Evolutionary conservation across 805 yeast genomes (phyloP), one percentile per base, ranked within the genome.

Genomic region (Kodamaea neixiangensis): DNA sequence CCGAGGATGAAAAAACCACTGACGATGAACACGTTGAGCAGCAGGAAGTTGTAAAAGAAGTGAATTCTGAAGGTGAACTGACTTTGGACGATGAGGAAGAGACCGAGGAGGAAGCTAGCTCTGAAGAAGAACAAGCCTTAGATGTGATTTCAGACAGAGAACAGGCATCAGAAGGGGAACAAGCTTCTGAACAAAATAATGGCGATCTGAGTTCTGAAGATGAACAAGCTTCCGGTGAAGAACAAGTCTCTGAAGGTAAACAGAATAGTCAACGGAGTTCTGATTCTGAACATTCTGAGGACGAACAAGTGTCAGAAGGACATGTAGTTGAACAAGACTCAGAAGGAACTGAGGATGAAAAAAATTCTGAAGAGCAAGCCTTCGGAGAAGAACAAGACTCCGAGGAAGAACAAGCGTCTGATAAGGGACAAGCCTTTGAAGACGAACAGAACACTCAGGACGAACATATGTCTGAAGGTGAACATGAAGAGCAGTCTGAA

Each of bases 1-100:
- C 31, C 11, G 15, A 40, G 25, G 20, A 22, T 3, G 21, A 33
- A 43, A 22, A 61, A 57, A 44, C 59, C 51, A 47, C 57, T 44
- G 41, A 39, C 11, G 20, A 35, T 49, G 15, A 50, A 7, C n/a
- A n/a, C n/a, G n/a, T n/a, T n/a, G n/a, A n/a, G n/a, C n/a, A n/a
- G n/a, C n/a, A n/a, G n/a, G 48, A 29, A 3, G 49, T 48, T 21
- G 19, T 1, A 2, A 34, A 31, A n/a, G 41, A 14, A 34, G 31
- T 10, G 25, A 39, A 22, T 2, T 21, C 22, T 21, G 21, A 17
- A 10, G 44, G 3, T 21, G 51, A 42, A 35, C 25, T 18, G 14
- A 7, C 7, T n/a, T 25, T 19, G 9, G 19, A 9, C 31, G 42
- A 21, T 7, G 41, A 7, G 11, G 35, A 19, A 15, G 46, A 11